Evolutionary conservation across 805 yeast genomes (phyloP), one percentile per base, ranked within the genome.

Genomic region (Komagataella phaffii): DNA sequence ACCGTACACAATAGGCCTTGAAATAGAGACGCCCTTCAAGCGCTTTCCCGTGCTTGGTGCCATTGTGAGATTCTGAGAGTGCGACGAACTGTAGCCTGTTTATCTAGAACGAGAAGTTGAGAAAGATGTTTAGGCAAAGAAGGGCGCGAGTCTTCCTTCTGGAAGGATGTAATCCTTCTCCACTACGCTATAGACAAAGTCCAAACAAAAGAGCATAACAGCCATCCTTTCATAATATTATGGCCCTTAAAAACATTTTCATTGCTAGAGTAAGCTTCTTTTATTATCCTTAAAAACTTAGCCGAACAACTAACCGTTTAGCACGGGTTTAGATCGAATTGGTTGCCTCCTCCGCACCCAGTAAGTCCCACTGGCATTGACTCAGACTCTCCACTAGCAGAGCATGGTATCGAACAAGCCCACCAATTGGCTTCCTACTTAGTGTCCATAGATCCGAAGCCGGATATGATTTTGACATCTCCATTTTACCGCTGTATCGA

Each of bases 401-500:
- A 80, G 1, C 95, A 88, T 61, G 99, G 98, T 3, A 82, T 79
- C 2, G 83, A 81, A 8, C 98, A 93, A 67, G 95, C 98, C 0
- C 71, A 76, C 45, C 93, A 93, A 60, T 68, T 93, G 55, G 89
- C 86, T 0, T 74, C 68, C 23, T 83, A 74, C 61, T 60, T 90
- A 17, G 57, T 76, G 17, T 71, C 78, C 0, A 50, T 60, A 10
- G 53, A 55, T 0, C 83, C 84, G 3, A 75, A 74, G 52, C 95
- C 96, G 1, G 81, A 85, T 54, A 66, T 84, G 53, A 75, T 93
- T 8, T 75, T 88, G 55, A 67, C 85, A 0, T 84, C 95, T 17
- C 98, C 98, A 0, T 90, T 89, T 64, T 89, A 87, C 63, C 72
- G 98, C 53, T 93, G 98, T 64, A 70, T 89, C 6, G 88, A 93